Conservation (phyloP, 805 yeast genomes). For the Babjeviella inositovora region DNA sequence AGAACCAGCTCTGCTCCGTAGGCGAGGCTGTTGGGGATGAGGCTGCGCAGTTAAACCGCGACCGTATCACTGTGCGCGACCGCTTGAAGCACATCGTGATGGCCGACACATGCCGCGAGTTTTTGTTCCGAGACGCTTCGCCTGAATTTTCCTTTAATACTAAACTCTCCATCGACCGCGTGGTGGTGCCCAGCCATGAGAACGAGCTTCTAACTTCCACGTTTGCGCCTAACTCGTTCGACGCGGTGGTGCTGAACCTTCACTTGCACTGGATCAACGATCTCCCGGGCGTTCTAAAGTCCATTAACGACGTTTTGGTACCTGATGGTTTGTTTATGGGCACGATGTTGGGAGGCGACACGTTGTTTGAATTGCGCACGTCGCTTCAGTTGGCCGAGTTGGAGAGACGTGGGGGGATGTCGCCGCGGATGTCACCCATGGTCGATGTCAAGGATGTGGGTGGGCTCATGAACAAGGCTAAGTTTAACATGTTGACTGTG, state of each 20-base stretch:
- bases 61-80: slow-evolving; percentile 30
- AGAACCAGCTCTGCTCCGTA: slow-evolving; percentile 13
- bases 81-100: slow-evolving; percentile 40
- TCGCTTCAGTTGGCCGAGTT: slow-evolving; percentile 69
- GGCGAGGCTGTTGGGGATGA: slow-evolving; percentile 19
- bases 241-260: slow-evolving; percentile 60
- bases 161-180: slow-evolving; percentile 26
- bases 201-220: slow-evolving; percentile 27
- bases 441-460: slow-evolving; percentile 71
- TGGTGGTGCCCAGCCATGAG: too few species aligned
- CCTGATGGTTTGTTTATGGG: slow-evolving; percentile 80
- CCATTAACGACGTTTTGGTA: slow-evolving; percentile 39
- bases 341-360: slow-evolving; percentile 71
- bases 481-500: slow-evolving; percentile 66
- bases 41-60: slow-evolving; percentile 27
- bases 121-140: slow-evolving; percentile 24
- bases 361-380: slow-evolving; percentile 70
- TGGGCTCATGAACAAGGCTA: slow-evolving; percentile 52
- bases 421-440: slow-evolving; percentile 71
- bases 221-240: slow-evolving; percentile 27
- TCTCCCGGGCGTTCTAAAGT: slow-evolving; percentile 45
- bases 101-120: slow-evolving; percentile 44
- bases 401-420: slow-evolving; percentile 64
- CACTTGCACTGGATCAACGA: slow-evolving; percentile 80
- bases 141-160: slow-evolving; percentile 17